Conservation (phyloP, 345 rosid genomes). For the Moringa oleifera region DNA sequence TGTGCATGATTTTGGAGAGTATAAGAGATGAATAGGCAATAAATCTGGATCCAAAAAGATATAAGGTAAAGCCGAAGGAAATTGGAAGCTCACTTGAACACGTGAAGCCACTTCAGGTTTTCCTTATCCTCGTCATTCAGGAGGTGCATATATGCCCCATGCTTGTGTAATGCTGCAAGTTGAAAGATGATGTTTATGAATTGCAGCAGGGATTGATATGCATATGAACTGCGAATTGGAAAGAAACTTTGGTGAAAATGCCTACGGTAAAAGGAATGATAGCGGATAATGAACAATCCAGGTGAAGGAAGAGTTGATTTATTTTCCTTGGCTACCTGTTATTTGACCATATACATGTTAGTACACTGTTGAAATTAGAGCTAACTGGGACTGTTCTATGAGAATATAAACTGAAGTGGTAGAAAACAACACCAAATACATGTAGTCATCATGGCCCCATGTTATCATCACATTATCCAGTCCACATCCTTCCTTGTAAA, state of each 20-base stretch:
- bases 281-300: constrained; percentile 52
- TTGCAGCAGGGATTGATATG: neutral
- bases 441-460: constrained; percentile 70
- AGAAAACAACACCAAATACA: constrained; percentile 40
- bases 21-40: neutral
- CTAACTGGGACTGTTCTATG: neutral
- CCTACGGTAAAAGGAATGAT: constrained; percentile 60
- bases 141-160: constrained; percentile 34
- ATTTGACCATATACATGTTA: neutral
- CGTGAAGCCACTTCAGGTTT: constrained; percentile 35
- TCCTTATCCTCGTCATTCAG: constrained; percentile 35
- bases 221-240: neutral
- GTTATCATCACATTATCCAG: constrained; percentile 52
- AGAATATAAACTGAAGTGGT: neutral
- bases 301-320: constrained; percentile 53
- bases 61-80: neutral
- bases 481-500: constrained; percentile 51
- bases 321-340: constrained; percentile 49
- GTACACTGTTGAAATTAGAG: neutral
- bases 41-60: no score
- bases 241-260: neutral
- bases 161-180: constrained; percentile 30
- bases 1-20: neutral
- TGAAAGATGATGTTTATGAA: neutral
- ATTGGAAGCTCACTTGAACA: constrained; percentile 27